Evolutionary conservation across 2,329 filamentous ascomycete species (phyloP).

Genomic region (Monosporascus sp.): DNA sequence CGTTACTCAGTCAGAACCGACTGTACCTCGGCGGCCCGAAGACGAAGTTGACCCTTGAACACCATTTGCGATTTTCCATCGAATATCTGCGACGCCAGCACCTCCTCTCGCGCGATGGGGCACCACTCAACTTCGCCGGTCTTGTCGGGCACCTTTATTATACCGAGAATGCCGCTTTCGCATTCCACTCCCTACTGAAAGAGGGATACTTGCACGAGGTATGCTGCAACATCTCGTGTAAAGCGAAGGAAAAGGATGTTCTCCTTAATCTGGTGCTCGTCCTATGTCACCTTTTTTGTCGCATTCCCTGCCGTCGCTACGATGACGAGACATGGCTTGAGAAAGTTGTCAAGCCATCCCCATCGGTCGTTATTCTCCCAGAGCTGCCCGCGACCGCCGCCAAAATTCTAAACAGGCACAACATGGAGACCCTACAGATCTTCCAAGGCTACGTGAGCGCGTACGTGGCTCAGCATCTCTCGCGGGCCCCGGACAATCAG

Average conservation of each 20-base stretch:
- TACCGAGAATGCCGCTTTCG: constrained; percentile 69
- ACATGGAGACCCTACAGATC: constrained; percentile 57
- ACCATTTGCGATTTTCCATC: constrained; percentile 75
- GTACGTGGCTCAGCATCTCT: constrained; percentile 61
- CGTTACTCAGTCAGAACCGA: constrained; percentile 63
- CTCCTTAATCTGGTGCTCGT: constrained; percentile 61
- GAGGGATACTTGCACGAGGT: constrained; percentile 63
- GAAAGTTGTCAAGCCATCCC: constrained; percentile 47
- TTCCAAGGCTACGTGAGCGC: constrained; percentile 66
- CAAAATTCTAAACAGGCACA: constrained; percentile 54
- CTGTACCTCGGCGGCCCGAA: constrained; percentile 66
- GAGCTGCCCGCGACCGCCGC: constrained; percentile 53
- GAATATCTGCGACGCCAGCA: constrained; percentile 69
- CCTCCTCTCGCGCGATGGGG: constrained; percentile 55
- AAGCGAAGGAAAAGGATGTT: constrained; percentile 36
- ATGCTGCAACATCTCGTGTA: constrained; percentile 50
- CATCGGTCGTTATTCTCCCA: constrained; percentile 62
- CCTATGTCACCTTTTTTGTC: constrained; percentile 65
- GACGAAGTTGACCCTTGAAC: constrained; percentile 63
- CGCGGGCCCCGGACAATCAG: constrained; percentile 40
- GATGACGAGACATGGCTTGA: constrained; percentile 40
- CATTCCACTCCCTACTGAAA: constrained; percentile 69
- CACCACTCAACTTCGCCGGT: constrained; percentile 67
- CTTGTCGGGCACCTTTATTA: constrained; percentile 70
- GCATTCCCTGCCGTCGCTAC: constrained; percentile 43